Conservation (phyloP, 768 basidiomycete species). For the Rhizopogon vinicolor region DNA sequence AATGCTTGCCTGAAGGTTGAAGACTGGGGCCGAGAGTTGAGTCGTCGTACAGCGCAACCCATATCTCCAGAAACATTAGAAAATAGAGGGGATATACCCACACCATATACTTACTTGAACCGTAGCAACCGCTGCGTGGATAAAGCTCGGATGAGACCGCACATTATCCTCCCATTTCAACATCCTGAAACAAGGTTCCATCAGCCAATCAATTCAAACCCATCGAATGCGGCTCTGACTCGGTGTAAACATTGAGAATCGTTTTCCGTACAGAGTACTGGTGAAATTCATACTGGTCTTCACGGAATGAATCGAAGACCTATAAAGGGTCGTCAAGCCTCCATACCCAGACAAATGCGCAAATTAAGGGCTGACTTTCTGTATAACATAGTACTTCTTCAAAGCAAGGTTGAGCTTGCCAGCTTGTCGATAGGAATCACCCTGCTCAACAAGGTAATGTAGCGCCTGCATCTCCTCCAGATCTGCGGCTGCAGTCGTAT, state of each 20-base stretch:
- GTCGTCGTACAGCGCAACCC: constrained; percentile 64
- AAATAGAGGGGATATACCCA: constrained; percentile 2
- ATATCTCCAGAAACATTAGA: constrained; percentile 50
- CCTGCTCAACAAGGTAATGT: constrained; percentile 82
- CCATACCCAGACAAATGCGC: background rate
- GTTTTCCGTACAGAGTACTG: constrained; percentile 88
- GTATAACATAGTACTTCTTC: constrained; percentile 76
- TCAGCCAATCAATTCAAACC: constrained; percentile 5
- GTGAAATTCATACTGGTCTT: constrained; percentile 98
- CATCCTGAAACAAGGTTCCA: constrained; percentile 42
- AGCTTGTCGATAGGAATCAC: constrained; percentile 57
- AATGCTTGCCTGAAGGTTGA: constrained; percentile 31
- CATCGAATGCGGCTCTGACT: constrained; percentile 44
- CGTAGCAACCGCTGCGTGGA: constrained; percentile 67
- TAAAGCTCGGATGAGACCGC: constrained; percentile 72
- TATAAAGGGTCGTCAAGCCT: constrained; percentile 22
- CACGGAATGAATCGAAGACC: constrained; percentile 84
- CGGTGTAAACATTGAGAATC: constrained; percentile 79
- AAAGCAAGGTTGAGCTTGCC: constrained; percentile 74
- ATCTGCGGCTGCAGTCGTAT: constrained; percentile 73
- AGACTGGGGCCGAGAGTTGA: constrained; percentile 49
- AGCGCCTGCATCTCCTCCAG: constrained; percentile 95
- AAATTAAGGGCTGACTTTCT: constrained; percentile 46
- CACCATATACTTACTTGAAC: constrained; percentile 44
- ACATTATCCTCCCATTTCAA: constrained; percentile 79